Evolutionary conservation across 169 alveolate genomes (phyloP), one percentile per base, ranked within the genome.

Genomic region (Plasmodium sp.): DNA sequence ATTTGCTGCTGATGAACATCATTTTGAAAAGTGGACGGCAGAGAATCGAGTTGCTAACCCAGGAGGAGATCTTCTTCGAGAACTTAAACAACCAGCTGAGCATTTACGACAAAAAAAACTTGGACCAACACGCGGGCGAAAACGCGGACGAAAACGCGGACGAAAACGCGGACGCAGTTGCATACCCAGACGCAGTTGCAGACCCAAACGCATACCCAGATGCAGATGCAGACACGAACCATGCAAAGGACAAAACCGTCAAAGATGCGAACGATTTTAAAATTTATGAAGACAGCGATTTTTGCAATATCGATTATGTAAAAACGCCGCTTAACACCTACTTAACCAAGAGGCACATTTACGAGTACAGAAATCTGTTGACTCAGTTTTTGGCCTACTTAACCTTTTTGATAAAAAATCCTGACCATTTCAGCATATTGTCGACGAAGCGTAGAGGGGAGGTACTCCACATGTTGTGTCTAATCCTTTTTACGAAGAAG

Each of bases 21-120:
- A 92, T 92, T 73, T 72, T 92, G 34, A 81, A 82, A n/a, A 36
- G 95, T 73, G 95, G 95, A 41, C 81, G 73, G 33, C 92, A 83
- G 39, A 92, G 95, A 83, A 92, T 92, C 41, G 95, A 92, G 43
- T 45, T 92, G 31, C 77, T 92, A 83, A 92, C 95, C 41, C 95
- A 81, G 36, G 95, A 92, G 84, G 95, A 92, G 75, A 67, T 92
- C 6, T 83, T 92, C 83, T 92, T 92, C 48, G 95, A 92, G 75
- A 92, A 92, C n/a, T 92, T 92, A 36, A 92, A 82, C 79, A 82
- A 81, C 58, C 85, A 92, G 36, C 54, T 92, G 39, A 56, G 27
- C 39, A 58, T 92, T 4, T 77, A 36, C 71, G 84, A 83, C 72
- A 75, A 92, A 72, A 74, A 83, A 36, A 71, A 39, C 51, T 10